Conservation (phyloP, 2,329 filamentous ascomycete species). For the Hymenoscyphus albidus region DNA sequence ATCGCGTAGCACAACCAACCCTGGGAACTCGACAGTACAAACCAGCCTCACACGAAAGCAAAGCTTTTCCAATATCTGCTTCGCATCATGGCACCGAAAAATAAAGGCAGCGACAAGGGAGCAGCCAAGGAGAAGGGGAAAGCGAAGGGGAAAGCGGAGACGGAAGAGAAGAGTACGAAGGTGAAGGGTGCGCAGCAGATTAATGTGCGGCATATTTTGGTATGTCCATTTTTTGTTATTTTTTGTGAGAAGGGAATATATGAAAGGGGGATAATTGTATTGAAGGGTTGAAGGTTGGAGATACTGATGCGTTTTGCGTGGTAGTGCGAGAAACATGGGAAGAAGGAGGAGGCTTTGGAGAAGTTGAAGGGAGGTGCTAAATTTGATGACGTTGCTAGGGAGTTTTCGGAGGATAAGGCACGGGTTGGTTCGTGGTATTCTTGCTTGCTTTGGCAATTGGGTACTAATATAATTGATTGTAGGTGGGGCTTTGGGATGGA, state of each 20-base stretch:
- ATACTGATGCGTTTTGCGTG: constrained; percentile 15
- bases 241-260: too few relatives aligned
- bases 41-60: background rate
- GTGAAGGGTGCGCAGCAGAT: constrained; percentile 63
- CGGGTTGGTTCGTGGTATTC: constrained; percentile 47
- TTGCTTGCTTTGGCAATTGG: background rate
- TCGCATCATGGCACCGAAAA: constrained; percentile 30
- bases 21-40: background rate
- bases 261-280: background rate
- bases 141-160: constrained; percentile 40
- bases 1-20: background rate
- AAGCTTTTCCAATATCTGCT: background rate
- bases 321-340: constrained; percentile 70
- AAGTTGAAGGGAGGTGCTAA: constrained; percentile 64
- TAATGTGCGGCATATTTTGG: constrained; percentile 67
- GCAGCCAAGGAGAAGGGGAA: constrained; percentile 32
- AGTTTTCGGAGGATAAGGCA: constrained; percentile 75
- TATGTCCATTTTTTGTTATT: constrained; percentile 14
- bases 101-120: constrained; percentile 30
- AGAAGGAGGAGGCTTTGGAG: constrained; percentile 70
- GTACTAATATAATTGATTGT: background rate
- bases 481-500: constrained; percentile 72
- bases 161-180: constrained; percentile 38
- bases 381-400: constrained; percentile 70
- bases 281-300: background rate